Base-by-base conservation (phyloP, 1,284 basidiomycete species). In the Leccinum laetum region DNA sequence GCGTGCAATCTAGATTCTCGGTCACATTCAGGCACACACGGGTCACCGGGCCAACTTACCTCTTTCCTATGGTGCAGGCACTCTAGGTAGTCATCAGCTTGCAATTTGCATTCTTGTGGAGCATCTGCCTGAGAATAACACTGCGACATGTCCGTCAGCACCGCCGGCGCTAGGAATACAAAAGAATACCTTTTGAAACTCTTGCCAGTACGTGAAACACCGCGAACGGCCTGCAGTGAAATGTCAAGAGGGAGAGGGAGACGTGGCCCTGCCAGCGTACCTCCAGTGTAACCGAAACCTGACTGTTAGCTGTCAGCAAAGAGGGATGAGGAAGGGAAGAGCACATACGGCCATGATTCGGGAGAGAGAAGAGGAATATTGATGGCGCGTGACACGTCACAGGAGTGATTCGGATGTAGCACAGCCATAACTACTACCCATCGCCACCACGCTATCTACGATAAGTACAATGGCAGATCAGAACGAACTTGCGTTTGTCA, bases 171-270 rank as follows among this genome's bases (percentile, higher is more conserved):
- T 49, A 21, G 53, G 35, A 60, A 61, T 24, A 67, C 24, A 21
- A 13, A 26, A 32, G 4, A 8, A 18, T 67, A 91, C 92, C 77
- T 92, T 94, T 69, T 89, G 85, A 80, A 95, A 94, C 75, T 94
- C 93, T 74, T 96, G 94, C 95, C 96, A 98, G 80, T 92, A 94
- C 6, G 87, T 84, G 79, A 96, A 96, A 82, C 96, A 98, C 73
- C 94, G 87, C 70, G 94, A 91, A 73, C 90, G 89, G 73, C 94
- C 94, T 95, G 73, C 37, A 26, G 21, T 16, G 32, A 49, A 26
- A n/a, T 18, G 67, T 77, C 67, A 76, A 41, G 37, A 60, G 13
- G 13, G 6, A 4, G 18, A 35, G 56, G 21, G 1, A 5, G 3
- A 16, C 21, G 4, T 14, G 11, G 0, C 26, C 5, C 9, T 61